phyloP scores from a whole-genome alignment of 2,329 filamentous ascomycete species.

The Scedosporium apiospermum region DNA sequence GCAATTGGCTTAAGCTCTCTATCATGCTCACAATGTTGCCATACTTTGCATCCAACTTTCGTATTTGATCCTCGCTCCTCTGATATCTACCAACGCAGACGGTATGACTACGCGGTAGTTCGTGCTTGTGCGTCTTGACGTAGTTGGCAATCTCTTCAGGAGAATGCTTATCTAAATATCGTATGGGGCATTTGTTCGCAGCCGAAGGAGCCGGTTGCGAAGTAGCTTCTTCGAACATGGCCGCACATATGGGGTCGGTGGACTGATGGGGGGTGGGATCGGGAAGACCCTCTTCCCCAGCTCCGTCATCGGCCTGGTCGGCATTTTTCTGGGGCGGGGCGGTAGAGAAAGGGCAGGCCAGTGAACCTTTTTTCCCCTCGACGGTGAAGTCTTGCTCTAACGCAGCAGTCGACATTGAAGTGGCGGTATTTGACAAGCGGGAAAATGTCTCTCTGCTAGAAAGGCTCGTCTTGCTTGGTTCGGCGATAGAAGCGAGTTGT shows the following conservation, averaged over 20 bases:
- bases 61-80: conserved; percentile 74
- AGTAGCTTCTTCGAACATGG: conserved; percentile 51
- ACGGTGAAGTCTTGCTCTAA: conserved; percentile 90
- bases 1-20: conserved; percentile 75
- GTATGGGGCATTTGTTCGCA: conserved; percentile 72
- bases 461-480: conserved; percentile 38
- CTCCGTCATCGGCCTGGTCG: conserved; percentile 11
- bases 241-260: conserved; percentile 53
- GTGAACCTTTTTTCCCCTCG: conserved; percentile 65
- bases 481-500: conserved; percentile 37
- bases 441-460: conserved; percentile 38
- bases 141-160: conserved; percentile 90
- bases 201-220: conserved; percentile 42
- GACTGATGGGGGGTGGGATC: conserved; percentile 39
- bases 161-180: conserved; percentile 84
- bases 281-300: conserved; percentile 16
- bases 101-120: conserved; percentile 87
- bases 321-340: conserved; percentile 15
- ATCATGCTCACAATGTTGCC: conserved; percentile 92
- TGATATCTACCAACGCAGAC: conserved; percentile 87
- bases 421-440: conserved; percentile 33
- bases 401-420: conserved; percentile 49
- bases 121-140: conserved; percentile 91
- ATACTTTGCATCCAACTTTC: conserved; percentile 88
- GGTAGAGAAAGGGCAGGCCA: conserved; percentile 70